A percentile compares a stretch with the other conserved stretches of the same genome.
phyloP scores from a whole-genome alignment of 192 early-diverging fungal genomes.

The Cetraspora pellucida region DNA sequence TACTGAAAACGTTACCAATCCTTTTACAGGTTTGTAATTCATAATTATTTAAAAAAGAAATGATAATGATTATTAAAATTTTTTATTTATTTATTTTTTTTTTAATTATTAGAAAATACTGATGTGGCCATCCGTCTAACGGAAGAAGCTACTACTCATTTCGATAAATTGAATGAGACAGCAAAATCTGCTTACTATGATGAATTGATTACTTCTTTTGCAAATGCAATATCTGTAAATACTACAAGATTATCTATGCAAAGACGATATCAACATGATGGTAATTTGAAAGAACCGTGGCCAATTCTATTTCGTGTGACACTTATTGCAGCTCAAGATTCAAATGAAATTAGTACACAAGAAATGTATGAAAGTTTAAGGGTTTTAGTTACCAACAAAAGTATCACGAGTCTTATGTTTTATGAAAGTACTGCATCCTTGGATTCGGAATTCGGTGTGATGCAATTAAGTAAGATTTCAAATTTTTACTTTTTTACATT shows the following conservation, averaged over 20 bases:
- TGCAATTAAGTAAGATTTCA: background rate
- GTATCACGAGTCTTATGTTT: background rate
- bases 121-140: background rate
- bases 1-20: background rate
- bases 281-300: background rate
- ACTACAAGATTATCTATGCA: background rate
- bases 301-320: background rate
- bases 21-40: background rate
- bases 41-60: background rate
- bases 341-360: background rate
- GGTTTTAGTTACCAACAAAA: background rate
- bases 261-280: conserved; percentile 1
- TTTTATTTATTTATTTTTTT: background rate
- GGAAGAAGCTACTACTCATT: background rate
- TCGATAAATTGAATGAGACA: background rate
- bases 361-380: background rate
- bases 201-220: background rate
- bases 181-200: background rate
- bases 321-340: background rate
- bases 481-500: background rate
- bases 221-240: background rate
- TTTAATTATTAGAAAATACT: background rate
- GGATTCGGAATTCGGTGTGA: background rate
- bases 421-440: background rate
- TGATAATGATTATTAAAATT: background rate